These are phyloP conservation scores for Calonectria fujianensis DNA, from an alignment of 2,329 filamentous ascomycete genomes.

Conservation along the genomic window DNA sequence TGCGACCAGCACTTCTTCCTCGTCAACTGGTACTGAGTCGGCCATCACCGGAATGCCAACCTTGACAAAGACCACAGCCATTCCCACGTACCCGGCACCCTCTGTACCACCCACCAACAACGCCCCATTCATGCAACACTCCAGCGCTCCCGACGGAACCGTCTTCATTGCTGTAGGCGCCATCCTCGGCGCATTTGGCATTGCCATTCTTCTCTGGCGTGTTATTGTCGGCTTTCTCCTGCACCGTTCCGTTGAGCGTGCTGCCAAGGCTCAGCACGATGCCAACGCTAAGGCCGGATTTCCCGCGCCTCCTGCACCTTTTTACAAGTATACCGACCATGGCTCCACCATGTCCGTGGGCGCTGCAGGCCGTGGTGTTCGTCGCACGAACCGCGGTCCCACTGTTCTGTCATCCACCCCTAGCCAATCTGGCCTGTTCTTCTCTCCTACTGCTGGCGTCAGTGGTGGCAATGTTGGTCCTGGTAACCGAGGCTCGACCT, in stretches of 20 bases:
- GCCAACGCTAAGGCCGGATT: constrained; percentile 82
- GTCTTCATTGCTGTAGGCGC: constrained; percentile 97
- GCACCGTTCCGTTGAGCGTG: constrained; percentile 91
- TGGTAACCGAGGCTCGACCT: constrained; percentile 82
- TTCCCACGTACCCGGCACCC: constrained; percentile 80
- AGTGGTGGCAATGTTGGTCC: constrained; percentile 73
- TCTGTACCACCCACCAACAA: constrained; percentile 87
- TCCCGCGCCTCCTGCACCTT: constrained; percentile 73
- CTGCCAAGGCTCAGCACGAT: constrained; percentile 83
- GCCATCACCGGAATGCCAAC: constrained; percentile 63
- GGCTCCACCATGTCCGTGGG: constrained; percentile 72
- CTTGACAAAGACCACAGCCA: constrained; percentile 61
- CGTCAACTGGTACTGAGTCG: constrained; percentile 45
- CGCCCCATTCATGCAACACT: constrained; percentile 94
- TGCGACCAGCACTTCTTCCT: constrained; percentile 42
- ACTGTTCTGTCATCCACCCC: constrained; percentile 71
- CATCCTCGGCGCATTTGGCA: constrained; percentile 87
- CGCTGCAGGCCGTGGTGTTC: constrained; percentile 69
- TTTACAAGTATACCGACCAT: constrained; percentile 79
- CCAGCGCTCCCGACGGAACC: constrained; percentile 90
- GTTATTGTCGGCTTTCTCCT: constrained; percentile 91
- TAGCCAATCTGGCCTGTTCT: constrained; percentile 87
- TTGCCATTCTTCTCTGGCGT: constrained; percentile 91
- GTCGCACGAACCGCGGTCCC: constrained; percentile 72
- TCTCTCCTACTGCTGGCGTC: constrained; percentile 89